These are phyloP conservation scores for Dipodascus geniculatus DNA, from an alignment of 805 yeast species.

Conservation along the genomic window DNA sequence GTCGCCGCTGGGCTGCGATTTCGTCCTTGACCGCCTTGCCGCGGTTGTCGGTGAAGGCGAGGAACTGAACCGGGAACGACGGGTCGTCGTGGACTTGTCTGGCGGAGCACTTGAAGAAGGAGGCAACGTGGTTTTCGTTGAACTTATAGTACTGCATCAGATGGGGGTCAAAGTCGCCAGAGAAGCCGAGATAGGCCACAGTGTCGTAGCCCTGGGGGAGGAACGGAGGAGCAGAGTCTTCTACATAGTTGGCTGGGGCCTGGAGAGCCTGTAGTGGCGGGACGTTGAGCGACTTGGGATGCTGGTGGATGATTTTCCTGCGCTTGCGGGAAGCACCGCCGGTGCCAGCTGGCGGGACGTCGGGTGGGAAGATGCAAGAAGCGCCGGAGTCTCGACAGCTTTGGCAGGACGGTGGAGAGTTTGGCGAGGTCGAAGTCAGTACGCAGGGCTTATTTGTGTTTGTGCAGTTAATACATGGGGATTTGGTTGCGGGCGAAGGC, in stretches of 20 bases:
- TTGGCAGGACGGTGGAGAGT: background rate
- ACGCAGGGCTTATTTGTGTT: background rate
- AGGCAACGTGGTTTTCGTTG: constrained; percentile 12
- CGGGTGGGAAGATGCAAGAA: background rate
- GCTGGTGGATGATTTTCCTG: background rate
- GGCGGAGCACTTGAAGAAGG: constrained; percentile 22
- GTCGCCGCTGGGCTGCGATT: constrained; percentile 9
- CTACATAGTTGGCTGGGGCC: background rate
- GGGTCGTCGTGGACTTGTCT: constrained; percentile 15
- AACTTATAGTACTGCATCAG: constrained; percentile 18
- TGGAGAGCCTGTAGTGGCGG: background rate
- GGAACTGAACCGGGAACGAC: constrained; percentile 19
- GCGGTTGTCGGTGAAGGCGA: constrained; percentile 12
- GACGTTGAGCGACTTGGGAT: background rate
- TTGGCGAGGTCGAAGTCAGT: background rate
- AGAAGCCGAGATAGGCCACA: constrained; percentile 20
- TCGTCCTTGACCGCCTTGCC: constrained; percentile 7
- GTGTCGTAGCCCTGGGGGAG: constrained; percentile 18
- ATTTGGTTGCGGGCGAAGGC: background rate
- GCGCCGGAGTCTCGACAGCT: background rate
- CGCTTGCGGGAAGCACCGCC: background rate
- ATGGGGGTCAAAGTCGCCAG: constrained; percentile 25
- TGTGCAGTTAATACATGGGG: background rate
- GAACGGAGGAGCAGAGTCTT: constrained; percentile 6
- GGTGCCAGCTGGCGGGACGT: background rate